Evolutionary conservation across 164 flowering plant genomes (phyloP).

Genomic region (Protea cynaroides): DNA sequence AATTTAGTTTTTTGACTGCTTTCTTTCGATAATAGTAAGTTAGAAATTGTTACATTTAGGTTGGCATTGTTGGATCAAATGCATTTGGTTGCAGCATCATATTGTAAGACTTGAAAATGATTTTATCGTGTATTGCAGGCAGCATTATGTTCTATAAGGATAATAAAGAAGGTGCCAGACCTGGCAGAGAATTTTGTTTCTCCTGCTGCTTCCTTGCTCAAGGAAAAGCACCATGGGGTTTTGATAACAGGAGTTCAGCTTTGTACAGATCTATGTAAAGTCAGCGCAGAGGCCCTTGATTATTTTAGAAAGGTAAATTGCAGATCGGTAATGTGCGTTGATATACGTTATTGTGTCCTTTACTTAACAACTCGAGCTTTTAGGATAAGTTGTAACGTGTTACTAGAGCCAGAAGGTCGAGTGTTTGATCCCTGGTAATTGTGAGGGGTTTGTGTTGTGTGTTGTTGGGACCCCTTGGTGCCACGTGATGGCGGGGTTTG

Average conservation of each 20-base stretch:
- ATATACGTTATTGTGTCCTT: no score
- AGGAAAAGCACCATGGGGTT: slow-evolving; percentile 98
- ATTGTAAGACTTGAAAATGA: not conserved
- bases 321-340: no score
- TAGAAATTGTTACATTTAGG: no score
- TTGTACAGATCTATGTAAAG: slow-evolving; percentile 84
- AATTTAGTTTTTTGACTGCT: no score
- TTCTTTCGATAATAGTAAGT: no score
- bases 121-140: slow-evolving; percentile 44
- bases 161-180: slow-evolving; percentile 93
- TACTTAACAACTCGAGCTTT: no score
- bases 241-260: slow-evolving; percentile 89
- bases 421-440: no score
- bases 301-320: slow-evolving; percentile 73
- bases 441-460: no score
- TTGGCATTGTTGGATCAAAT: not conserved
- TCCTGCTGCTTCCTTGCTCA: slow-evolving; percentile 78
- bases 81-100: not conserved
- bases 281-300: slow-evolving; percentile 88
- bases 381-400: no score
- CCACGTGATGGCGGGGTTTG: no score
- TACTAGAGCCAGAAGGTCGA: no score
- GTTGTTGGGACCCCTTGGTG: no score
- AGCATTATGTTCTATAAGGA: slow-evolving; percentile 90
- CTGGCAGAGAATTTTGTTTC: slow-evolving; percentile 90